Evolutionary conservation across 805 yeast species (phyloP).

Genomic region (Candida sithepensis): DNA sequence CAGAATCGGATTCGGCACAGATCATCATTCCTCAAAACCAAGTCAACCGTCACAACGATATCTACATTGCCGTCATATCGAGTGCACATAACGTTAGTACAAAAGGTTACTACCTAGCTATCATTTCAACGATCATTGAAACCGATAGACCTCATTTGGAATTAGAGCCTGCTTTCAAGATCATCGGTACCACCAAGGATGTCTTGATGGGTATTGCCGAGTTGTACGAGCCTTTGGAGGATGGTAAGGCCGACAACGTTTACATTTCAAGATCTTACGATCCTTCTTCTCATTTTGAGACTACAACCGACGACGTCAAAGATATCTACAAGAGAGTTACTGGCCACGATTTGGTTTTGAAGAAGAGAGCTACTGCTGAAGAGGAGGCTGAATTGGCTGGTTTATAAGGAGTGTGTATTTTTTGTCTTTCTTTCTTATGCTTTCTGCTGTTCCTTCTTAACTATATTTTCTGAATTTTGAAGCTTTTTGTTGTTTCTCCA

Average conservation of each 20-base stretch:
- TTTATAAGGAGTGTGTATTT: conserved; percentile 8
- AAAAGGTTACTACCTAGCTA: conserved; percentile 86
- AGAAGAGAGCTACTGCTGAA: conserved; percentile 67
- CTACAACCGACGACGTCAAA: conserved; percentile 94
- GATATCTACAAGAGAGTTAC: conserved; percentile 88
- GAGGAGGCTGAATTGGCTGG: conserved; percentile 52
- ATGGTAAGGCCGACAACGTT: conserved; percentile 76
- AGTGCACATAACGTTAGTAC: conserved; percentile 88
- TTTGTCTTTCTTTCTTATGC: too few species aligned
- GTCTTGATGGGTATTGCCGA: conserved; percentile 94
- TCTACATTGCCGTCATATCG: conserved; percentile 87
- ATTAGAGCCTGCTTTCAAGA: conserved; percentile 88
- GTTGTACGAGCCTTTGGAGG: conserved; percentile 78
- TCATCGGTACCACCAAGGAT: conserved; percentile 76
- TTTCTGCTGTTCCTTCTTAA: background rate
- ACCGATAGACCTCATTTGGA: conserved; percentile 91
- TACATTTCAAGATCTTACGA: conserved; percentile 88
- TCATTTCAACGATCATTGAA: conserved; percentile 90
- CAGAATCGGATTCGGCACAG: conserved; percentile 84
- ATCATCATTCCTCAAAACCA: conserved; percentile 96
- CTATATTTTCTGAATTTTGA: too few species aligned
- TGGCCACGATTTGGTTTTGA: conserved; percentile 86
- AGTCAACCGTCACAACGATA: conserved; percentile 87
- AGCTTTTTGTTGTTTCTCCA: background rate
- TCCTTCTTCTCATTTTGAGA: conserved; percentile 91